Evolutionary conservation across 805 yeast species (phyloP).

Genomic region (Saccharomycopsis sp.): DNA sequence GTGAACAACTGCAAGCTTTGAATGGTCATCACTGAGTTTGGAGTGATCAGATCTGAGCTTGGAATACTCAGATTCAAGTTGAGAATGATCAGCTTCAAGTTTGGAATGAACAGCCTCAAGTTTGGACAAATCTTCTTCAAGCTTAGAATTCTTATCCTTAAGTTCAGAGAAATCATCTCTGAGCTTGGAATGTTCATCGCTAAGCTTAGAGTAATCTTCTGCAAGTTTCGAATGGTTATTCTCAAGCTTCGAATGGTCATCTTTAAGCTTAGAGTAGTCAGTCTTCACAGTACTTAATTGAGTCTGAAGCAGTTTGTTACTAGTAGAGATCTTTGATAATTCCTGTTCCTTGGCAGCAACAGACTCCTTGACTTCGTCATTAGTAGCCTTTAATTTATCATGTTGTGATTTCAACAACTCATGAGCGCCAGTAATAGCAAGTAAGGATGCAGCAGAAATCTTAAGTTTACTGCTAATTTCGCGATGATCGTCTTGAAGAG

Average conservation of each 20-base stretch:
- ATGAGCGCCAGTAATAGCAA: background rate
- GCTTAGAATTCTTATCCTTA: background rate
- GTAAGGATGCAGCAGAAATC: background rate
- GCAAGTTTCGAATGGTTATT: conserved; percentile 7
- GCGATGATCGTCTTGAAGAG: conserved; percentile 8
- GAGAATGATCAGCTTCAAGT: background rate
- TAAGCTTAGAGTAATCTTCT: conserved; percentile 15
- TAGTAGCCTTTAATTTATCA: background rate
- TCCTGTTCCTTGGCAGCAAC: background rate
- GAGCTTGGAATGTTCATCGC: conserved; percentile 7
- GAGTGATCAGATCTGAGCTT: background rate
- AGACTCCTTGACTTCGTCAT: background rate
- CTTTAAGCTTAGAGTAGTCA: background rate
- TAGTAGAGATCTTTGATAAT: background rate
- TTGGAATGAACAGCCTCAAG: background rate
- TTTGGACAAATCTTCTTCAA: background rate
- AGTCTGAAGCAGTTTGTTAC: background rate
- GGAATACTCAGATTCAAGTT: background rate
- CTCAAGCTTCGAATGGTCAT: background rate
- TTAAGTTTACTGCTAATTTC: background rate
- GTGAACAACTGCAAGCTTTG: background rate
- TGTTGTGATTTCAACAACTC: background rate
- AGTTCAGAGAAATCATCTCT: background rate
- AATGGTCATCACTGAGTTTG: background rate
- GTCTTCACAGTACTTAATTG: background rate